Base-by-base conservation (phyloP, 1,284 basidiomycete species). In the Lignosus rhinocerotis region DNA sequence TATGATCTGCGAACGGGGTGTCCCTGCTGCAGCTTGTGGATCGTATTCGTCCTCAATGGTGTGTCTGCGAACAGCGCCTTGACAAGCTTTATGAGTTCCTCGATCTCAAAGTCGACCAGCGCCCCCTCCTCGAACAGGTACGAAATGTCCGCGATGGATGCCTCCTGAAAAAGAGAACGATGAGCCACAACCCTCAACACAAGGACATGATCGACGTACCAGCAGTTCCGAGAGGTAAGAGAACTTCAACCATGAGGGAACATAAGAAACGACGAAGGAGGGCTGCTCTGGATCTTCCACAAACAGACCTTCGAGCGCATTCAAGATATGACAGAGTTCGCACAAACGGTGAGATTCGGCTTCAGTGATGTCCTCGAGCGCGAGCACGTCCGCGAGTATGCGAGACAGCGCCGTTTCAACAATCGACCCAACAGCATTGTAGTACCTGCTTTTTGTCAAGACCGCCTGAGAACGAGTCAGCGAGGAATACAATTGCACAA, bases 171-270 rank as follows among this genome's bases (percentile, higher is more conserved):
- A 36, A 51, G 50, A 25, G 54, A 30, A 41, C 34, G 55, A 53
- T 58, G 56, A 62, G 47, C 55, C 58, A 11, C 4, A 56, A 31
- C 48, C 8, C 8, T 42, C 19, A 42, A 60, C 41, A 33, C 34
- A 14, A 48, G 39, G 16, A 52, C 25, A 49, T 43, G 30, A 33
- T 10, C 58, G 56, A 80, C 89, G 58, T 62, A 94, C 93, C 75
- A 98, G 73, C 11, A 98, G 79, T 72, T 97, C 94, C 2, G 91
- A 91, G 1, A 96, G 79, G 73, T 97, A 98, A 19, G 90, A 93
- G 73, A 93, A 96, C 72, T 96, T 96, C 67, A 96, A 82, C 95
- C 94, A 98, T n/a, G 86, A 88, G 0, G 92, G 90, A 16, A 95
- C 93, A 64, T 92, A 90, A 0, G 83, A 84, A 2, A 85, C 84